Base-by-base conservation (phyloP, 2,329 filamentous ascomycete species). In the Metarhizium brunneum region DNA sequence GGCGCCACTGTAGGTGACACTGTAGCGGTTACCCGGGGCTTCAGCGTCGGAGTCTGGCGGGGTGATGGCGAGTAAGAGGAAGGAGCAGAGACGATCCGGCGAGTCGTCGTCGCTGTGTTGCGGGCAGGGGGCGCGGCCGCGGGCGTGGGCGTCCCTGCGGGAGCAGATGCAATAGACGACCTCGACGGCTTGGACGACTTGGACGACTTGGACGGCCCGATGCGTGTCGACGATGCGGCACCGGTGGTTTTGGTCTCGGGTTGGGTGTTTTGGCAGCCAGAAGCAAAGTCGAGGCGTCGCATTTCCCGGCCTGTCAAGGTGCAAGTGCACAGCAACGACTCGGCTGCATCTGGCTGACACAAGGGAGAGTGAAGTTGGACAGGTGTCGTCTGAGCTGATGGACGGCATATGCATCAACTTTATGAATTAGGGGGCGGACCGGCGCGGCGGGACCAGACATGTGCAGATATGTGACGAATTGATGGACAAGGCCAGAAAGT, bases 221-320 rank as follows among this genome's bases (percentile, higher is more conserved):
- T 25, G 43, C 20, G 43, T 4, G 52, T 38, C n/a, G 45, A 54
- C 16, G 14, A 32, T 25, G 50, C n/a, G n/a, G 32, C 42, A 20
- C 30, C n/a, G 1, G 36, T 43, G 36, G 32, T 30, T 18, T 36
- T 25, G 16, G 42, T 20, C 4, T 42, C 35, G 43, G 10, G 18
- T 13, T 7, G 6, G 52, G 16, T 49, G 18, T 16, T 43, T 47
- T 18, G 45, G 30, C 40, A 47, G 40, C 52, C 47, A 30, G 54
- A 35, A 38, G 54, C 36, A 14, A 30, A n/a, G 47, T 53, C 54
- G 47, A 53, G 50, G 38, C 40, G 45, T 38, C 54, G 54, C 54
- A 56, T 56, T 18, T 50, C 54, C 50, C 29, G 50, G 43, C 54
- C 54, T 40, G 38, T 16, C 38, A 40, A 16, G 13, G 38, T 16